Percentiles rank a stretch among this genome's conserved stretches.
phyloP scores from a whole-genome alignment of 345 rosid species.

The Eutrema yunnanense region DNA sequence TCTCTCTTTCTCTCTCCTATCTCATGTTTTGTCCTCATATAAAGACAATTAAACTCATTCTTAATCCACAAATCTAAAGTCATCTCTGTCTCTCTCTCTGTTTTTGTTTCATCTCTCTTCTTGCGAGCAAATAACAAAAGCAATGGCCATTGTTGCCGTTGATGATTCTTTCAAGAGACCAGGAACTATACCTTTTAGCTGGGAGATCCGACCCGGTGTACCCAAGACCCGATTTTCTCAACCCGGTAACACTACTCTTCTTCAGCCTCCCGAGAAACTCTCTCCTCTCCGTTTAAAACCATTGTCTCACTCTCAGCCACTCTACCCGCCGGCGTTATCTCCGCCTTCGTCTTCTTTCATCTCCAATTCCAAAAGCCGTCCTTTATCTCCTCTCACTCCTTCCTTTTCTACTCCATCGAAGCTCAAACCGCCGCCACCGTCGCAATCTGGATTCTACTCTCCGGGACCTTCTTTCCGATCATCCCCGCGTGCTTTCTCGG shows the following conservation, averaged over 20 bases:
- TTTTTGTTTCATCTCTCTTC: not conserved
- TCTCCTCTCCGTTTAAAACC: constrained; percentile 33
- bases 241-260: constrained; percentile 1
- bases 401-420: constrained; percentile 26
- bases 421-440: constrained; percentile 74
- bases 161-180: constrained; percentile 80
- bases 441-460: constrained; percentile 35
- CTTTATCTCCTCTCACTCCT: constrained; percentile 29
- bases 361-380: constrained; percentile 13
- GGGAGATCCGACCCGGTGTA: constrained; percentile 98
- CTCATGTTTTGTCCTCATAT: constrained; percentile 10
- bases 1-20: constrained; percentile 6
- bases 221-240: constrained; percentile 43
- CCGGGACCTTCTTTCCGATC: constrained; percentile 62
- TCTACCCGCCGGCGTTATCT: constrained; percentile 23
- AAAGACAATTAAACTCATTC: constrained; percentile 15
- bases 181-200: constrained; percentile 80
- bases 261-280: constrained; percentile 27
- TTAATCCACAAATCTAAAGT: not conserved
- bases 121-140: not conserved
- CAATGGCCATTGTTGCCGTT: constrained; percentile 10
- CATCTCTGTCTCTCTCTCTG: not conserved
- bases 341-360: constrained; percentile 30
- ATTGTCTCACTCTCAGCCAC: constrained; percentile 26
- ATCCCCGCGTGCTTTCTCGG: constrained; percentile 49